These are phyloP conservation scores for Salvia sclarea DNA, from an alignment of 305 asterid genomes.

Conservation along the genomic window DNA sequence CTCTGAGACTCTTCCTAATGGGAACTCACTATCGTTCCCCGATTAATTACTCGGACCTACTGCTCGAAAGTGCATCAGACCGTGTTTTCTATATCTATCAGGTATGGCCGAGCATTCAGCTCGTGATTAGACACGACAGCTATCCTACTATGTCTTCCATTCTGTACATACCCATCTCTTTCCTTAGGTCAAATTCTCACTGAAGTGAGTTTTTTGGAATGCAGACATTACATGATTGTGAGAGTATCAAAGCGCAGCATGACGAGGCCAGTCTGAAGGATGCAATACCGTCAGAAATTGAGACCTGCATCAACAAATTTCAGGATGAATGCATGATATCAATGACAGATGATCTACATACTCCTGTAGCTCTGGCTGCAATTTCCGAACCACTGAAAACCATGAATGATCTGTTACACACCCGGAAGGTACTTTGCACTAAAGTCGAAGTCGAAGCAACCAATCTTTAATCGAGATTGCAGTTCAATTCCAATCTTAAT, in stretches of 20 bases:
- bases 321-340: conserved; percentile 64
- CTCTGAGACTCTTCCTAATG: conserved; percentile 83
- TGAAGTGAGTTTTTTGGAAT: conserved; percentile 28
- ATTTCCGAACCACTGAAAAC: conserved; percentile 86
- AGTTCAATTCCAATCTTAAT: not conserved
- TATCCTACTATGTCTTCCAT: conserved; percentile 1
- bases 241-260: conserved; percentile 46
- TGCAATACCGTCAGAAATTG: conserved; percentile 58
- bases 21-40: conserved; percentile 98
- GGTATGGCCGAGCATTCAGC: conserved; percentile 43
- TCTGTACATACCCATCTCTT: conserved; percentile 10
- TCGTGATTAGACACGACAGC: conserved; percentile 9
- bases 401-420: conserved; percentile 87
- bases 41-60: conserved; percentile 79
- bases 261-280: conserved; percentile 49
- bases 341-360: conserved; percentile 93
- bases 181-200: conserved; percentile 23
- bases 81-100: conserved; percentile 90
- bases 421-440: conserved; percentile 67
- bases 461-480: conserved; percentile 11
- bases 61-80: conserved; percentile 92
- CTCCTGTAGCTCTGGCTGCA: conserved; percentile 85
- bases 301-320: conserved; percentile 62
- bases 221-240: conserved; percentile 83
- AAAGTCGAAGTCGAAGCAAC: not conserved